Evolutionary conservation across 2,329 filamentous ascomycete species (phyloP).

Genomic region (Xylaria sp.): DNA sequence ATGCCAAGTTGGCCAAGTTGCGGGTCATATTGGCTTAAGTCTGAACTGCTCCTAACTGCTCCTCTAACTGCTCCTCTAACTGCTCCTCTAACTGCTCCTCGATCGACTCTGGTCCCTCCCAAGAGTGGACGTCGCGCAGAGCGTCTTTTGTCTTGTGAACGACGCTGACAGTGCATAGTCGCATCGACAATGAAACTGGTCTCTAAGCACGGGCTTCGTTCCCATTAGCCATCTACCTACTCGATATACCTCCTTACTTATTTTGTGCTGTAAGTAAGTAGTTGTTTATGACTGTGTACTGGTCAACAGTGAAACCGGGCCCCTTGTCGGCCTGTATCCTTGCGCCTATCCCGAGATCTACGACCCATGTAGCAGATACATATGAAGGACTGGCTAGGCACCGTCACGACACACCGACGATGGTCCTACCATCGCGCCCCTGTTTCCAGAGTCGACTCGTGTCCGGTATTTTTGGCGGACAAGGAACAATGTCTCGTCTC

Average conservation of each 20-base stretch:
- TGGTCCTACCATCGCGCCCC: slow-evolving; percentile 2
- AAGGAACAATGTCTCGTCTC: slow-evolving; percentile 2
- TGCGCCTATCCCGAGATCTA: slow-evolving; percentile 24
- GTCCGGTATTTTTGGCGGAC: neutral
- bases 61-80: neutral
- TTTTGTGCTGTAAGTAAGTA: too few species aligned
- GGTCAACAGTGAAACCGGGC: slow-evolving; percentile 6
- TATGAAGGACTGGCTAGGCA: slow-evolving; percentile 18
- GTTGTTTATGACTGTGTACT: neutral
- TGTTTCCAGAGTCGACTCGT: neutral
- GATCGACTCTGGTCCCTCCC: too few species aligned
- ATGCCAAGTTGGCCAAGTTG: neutral
- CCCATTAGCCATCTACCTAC: neutral
- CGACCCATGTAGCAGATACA: slow-evolving; percentile 25
- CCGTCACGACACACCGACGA: neutral
- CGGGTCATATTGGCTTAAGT: neutral
- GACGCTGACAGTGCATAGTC: neutral
- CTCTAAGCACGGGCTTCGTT: neutral
- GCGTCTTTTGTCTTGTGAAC: too few species aligned
- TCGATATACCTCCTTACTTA: too few species aligned
- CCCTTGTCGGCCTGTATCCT: slow-evolving; percentile 19
- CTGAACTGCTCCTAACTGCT: neutral
- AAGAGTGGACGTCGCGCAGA: neutral
- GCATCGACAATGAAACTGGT: neutral
- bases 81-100: neutral